Conservation (phyloP, 2,329 filamentous ascomycete species). For the Xylariaceae sp. region DNA sequence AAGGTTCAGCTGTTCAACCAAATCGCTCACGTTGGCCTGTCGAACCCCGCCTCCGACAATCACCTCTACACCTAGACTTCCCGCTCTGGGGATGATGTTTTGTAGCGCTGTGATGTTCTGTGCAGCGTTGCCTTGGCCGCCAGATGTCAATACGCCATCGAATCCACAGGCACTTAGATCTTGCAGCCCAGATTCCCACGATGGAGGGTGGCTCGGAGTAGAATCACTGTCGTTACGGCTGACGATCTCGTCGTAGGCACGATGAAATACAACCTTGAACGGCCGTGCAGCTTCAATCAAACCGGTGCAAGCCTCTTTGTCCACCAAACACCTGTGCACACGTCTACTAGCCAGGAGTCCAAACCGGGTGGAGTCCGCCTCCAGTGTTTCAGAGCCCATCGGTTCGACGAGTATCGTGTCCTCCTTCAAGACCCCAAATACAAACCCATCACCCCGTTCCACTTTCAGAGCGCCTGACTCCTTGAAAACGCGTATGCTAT, state of each 20-base stretch:
- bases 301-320: constrained; percentile 33
- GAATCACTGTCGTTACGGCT: constrained; percentile 9
- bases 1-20: constrained; percentile 9
- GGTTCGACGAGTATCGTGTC: background rate
- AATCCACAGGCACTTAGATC: constrained; percentile 42
- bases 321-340: constrained; percentile 25
- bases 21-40: constrained; percentile 31
- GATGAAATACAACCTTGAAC: constrained; percentile 48
- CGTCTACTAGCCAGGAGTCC: background rate
- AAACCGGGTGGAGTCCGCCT: too few species aligned
- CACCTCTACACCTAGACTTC: constrained; percentile 35
- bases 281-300: constrained; percentile 40
- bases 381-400: too few species aligned
- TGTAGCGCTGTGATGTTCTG: constrained; percentile 36
- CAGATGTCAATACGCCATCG: constrained; percentile 48
- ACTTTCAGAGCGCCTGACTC: constrained; percentile 32
- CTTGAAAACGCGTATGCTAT: constrained; percentile 34
- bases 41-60: constrained; percentile 50
- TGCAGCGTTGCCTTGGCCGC: constrained; percentile 38
- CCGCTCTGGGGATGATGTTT: constrained; percentile 28
- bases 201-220: constrained; percentile 2
- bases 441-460: constrained; percentile 49
- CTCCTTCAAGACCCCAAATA: constrained; percentile 45
- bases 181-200: constrained; percentile 27
- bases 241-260: constrained; percentile 50